Conservation (phyloP, 176 grass and related monocot genomes). For the Elaeis guineensis region DNA sequence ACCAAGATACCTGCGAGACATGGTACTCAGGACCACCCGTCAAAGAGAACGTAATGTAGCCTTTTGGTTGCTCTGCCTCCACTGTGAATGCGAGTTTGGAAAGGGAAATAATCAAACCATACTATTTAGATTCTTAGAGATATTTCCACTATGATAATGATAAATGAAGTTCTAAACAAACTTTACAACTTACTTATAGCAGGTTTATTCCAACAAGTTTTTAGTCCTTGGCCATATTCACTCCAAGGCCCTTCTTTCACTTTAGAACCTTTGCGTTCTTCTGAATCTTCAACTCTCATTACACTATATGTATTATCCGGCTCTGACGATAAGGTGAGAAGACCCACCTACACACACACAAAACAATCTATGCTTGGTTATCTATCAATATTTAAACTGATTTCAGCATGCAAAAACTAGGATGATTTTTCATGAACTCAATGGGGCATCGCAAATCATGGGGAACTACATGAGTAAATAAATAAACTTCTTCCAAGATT, state of each 20-base stretch:
- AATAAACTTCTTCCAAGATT: too few species aligned
- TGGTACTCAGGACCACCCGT: slow-evolving; percentile 70
- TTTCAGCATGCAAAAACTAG: too few species aligned
- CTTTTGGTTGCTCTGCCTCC: slow-evolving; percentile 21
- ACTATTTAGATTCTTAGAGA: slow-evolving; percentile 1
- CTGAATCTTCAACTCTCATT: slow-evolving; percentile 35
- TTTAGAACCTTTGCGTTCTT: slow-evolving; percentile 8
- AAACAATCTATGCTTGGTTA: too few species aligned
- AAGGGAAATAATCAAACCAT: neutral
- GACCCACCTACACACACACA: slow-evolving; percentile 21
- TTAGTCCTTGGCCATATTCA: slow-evolving; percentile 37
- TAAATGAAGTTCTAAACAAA: neutral
- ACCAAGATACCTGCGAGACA: slow-evolving; percentile 49
- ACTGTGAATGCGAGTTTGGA: slow-evolving; percentile 25
- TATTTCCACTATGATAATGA: neutral
- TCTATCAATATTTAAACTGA: too few species aligned
- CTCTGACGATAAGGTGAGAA: slow-evolving; percentile 18
- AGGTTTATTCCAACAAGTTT: slow-evolving; percentile 69
- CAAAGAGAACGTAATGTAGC: slow-evolving; percentile 79
- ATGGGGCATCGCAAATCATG: too few species aligned
- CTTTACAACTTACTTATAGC: slow-evolving; percentile 38
- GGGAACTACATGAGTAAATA: too few species aligned
- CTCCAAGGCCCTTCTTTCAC: slow-evolving; percentile 23
- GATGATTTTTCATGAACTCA: too few species aligned
- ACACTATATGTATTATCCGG: slow-evolving; percentile 15